Evolutionary conservation across 345 rosid species (phyloP), one percentile per base, ranked within the genome.

Genomic region (Syzygium aromaticum): DNA sequence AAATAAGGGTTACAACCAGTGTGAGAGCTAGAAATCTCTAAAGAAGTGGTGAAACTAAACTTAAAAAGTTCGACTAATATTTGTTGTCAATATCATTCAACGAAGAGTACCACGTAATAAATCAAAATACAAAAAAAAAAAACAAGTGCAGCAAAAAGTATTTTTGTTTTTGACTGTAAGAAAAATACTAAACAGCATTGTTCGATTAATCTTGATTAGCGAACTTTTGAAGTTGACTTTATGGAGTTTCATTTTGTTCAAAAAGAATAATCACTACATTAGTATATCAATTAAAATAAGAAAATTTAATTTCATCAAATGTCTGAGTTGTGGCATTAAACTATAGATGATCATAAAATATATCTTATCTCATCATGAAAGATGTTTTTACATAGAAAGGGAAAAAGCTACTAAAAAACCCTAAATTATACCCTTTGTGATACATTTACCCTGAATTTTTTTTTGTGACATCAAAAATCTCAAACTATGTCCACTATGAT

Each of bases 1-100:
- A 3, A 30, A 21, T 67, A 4, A 33, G 23, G 23, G 12, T 67
- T 33, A 30, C 1, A 23, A 30, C 1, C 0, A 0, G 43, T 1
- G 22, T 67, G 46, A 8, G 1, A 67, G 0, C 23, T 4, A 67
- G 3, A 67, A 30, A 30, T 67, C 78, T 30, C 23, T 16, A 0
- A 30, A 67, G 78, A 23, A 30, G 5, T 22, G 23, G 12, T 67
- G 43, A 33, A 67, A n/a, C 73, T 33, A 8, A 67, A 67, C 46
- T 5, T 33, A 8, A 67, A 67, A 67, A 67, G 46, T 17, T 33
- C 0, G 0, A 1, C 43, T 64, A 67, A 33, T 2, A 33, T 73
- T 16, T 16, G 12, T 30, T 30, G 30, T 30, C 8, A 4, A 16
- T 19, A 16, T 1, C 0, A 64, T 7, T 30, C 19, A 67, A 11